Evolutionary conservation across 2,329 filamentous ascomycete species (phyloP).

Genomic region (Trichophyton schoenleinii): DNA sequence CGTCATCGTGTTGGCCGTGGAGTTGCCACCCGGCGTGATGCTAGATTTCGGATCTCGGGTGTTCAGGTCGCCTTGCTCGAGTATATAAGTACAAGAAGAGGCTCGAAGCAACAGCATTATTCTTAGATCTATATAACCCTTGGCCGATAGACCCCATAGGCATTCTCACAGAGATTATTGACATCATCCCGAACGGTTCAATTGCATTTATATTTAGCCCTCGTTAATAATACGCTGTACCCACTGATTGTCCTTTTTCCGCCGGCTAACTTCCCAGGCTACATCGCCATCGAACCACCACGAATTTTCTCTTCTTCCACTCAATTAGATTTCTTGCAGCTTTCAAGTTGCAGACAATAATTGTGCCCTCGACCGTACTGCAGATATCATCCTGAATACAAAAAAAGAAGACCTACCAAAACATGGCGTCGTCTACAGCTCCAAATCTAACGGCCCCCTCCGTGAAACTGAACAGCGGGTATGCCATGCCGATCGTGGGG

Average conservation of each 20-base stretch:
- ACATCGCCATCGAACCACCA: too few species aligned
- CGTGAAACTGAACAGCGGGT: constrained; percentile 18
- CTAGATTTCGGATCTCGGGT: background rate
- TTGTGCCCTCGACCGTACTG: background rate
- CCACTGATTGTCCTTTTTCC: too few species aligned
- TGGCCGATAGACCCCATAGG: background rate
- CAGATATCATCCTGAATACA: background rate
- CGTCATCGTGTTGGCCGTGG: background rate
- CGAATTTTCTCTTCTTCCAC: too few species aligned
- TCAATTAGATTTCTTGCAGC: too few species aligned
- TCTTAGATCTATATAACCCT: too few species aligned
- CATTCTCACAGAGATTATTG: background rate
- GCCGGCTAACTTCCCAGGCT: too few species aligned
- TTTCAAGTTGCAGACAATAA: background rate
- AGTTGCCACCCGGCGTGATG: background rate
- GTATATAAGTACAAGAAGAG: background rate
- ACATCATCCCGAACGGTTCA: background rate
- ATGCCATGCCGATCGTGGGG: constrained; percentile 33
- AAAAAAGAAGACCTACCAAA: background rate
- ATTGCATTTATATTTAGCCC: too few species aligned
- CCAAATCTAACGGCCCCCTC: constrained; percentile 2
- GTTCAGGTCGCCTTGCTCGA: background rate
- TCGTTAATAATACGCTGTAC: too few species aligned
- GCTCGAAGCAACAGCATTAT: background rate
- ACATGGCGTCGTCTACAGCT: background rate